Base-by-base conservation (phyloP, 2,329 filamentous ascomycete species). In the Diaporthe vaccinii region DNA sequence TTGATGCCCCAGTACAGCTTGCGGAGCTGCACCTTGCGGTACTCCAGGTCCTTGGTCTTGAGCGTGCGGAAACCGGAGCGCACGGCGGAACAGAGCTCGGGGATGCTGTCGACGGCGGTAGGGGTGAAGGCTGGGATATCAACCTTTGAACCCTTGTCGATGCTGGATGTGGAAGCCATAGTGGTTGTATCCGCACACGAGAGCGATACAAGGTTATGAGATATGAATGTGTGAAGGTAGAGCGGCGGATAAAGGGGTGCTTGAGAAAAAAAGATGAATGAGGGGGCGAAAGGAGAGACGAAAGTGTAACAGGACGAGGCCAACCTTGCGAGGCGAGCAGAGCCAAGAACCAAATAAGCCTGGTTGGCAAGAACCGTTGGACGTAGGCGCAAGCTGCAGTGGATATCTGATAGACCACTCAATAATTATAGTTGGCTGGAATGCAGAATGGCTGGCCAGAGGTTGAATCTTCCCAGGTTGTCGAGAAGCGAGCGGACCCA, bases 1-100 rank as follows among this genome's bases (percentile, higher is more conserved):
- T 92, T 92, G 79, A 98, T 84, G 10, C 91, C 95, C 97, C 97
- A 98, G 88, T 98, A 98, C 74, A 98, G 92, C 89, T 95, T 96
- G 80, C 96, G 93, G 76, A 99, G 91, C 88, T 98, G 97, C 73
- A 91, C 89, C 77, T 96, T 88, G 78, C 97, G 92, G 86, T 93
- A 98, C 80, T 94, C 90, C 76, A 98, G 82, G 73, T 94, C 90
- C 82, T 95, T 95, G 58, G 96, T 98, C 85, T 93, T 94, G 83
- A 95, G 92, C 25, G 94, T 90, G 79, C 89, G 89, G 85, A 95
- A 98, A n/a, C 93, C 91, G 70, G 88, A 85, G 81, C 92, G 92
- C 58, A 93, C 85, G 9, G 86, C 89, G 74, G 90, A 87, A 81
- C 92, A 90, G 57, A 89, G 89, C 76, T 83, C 83, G 20, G 91